phyloP scores from a whole-genome alignment of 2,329 filamentous ascomycete species.

The Xylariaceae sp. region DNA sequence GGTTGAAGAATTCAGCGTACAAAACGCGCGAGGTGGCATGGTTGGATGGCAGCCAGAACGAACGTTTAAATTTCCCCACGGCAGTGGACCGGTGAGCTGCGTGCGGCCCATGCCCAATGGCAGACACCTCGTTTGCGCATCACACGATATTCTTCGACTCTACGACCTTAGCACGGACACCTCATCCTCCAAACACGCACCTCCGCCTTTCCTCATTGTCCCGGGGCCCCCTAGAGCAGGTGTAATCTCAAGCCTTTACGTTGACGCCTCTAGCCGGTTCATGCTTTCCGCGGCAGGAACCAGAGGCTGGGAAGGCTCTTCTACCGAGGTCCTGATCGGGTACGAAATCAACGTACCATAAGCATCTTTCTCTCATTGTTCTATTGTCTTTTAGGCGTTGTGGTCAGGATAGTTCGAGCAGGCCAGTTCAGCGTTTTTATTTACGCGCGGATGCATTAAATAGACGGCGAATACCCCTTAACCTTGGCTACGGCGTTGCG shows the following conservation, averaged over 20 bases:
- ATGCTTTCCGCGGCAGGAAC: slow-evolving; percentile 93
- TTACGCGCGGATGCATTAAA: too few relatives aligned
- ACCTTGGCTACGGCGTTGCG: too few relatives aligned
- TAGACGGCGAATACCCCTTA: too few relatives aligned
- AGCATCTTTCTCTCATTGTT: background rate
- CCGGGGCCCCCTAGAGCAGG: slow-evolving; percentile 81
- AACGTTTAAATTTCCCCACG: slow-evolving; percentile 81
- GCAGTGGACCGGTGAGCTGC: slow-evolving; percentile 85
- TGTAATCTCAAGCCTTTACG: slow-evolving; percentile 79
- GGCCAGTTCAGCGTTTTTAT: too few relatives aligned
- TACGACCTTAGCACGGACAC: slow-evolving; percentile 78
- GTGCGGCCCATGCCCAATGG: slow-evolving; percentile 90
- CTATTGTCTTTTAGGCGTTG: too few relatives aligned
- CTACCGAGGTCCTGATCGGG: slow-evolving; percentile 86
- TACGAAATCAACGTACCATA: slow-evolving; percentile 73
- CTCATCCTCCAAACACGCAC: slow-evolving; percentile 63
- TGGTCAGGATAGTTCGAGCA: too few relatives aligned
- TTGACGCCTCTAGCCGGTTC: slow-evolving; percentile 84
- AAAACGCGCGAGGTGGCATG: slow-evolving; percentile 63
- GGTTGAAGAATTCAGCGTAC: slow-evolving; percentile 90
- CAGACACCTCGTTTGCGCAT: slow-evolving; percentile 87
- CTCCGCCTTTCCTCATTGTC: slow-evolving; percentile 92
- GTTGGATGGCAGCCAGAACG: slow-evolving; percentile 71
- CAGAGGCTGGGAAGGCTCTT: slow-evolving; percentile 88
- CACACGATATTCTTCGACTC: slow-evolving; percentile 86